Conservation (phyloP, 352 stramenopile species). For the Thalassiosira oceanica region DNA sequence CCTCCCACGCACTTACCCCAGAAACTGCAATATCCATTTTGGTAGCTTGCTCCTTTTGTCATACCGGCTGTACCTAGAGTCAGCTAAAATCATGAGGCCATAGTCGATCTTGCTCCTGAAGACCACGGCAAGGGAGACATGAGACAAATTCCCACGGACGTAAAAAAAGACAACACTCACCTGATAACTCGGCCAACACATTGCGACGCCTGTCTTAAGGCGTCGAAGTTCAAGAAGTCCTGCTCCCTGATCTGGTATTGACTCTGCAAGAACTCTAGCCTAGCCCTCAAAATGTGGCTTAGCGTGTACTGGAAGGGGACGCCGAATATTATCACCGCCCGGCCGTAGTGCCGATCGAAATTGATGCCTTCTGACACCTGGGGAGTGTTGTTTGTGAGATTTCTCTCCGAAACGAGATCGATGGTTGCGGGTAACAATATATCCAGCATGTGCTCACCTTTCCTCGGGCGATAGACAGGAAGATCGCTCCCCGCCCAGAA, state of each 20-base stretch:
- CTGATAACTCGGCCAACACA: conserved; percentile 97
- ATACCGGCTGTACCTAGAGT: conserved; percentile 96
- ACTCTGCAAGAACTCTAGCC: conserved; percentile 94
- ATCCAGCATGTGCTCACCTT: conserved; percentile 93
- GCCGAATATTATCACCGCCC: conserved; percentile 96
- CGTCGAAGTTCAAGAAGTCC: conserved; percentile 99
- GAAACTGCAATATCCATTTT: conserved; percentile 97
- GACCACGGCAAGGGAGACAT: no score
- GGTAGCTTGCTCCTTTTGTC: conserved; percentile 98
- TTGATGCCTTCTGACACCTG: conserved; percentile 97
- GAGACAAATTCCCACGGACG: no score
- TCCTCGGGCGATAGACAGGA: conserved; percentile 96
- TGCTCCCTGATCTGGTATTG: conserved; percentile 84
- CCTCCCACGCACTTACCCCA: no score
- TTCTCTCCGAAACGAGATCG: background rate
- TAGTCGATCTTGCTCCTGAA: conserved; percentile 99
- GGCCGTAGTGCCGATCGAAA: conserved; percentile 98
- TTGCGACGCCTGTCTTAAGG: conserved; percentile 93
- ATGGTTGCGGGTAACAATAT: no score
- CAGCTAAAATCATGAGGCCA: conserved; percentile 97
- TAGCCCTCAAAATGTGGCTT: conserved; percentile 88
- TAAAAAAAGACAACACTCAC: no score
- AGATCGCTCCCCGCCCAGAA: conserved; percentile 93
- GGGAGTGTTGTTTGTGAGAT: background rate
- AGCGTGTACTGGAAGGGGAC: conserved; percentile 99